A percentile compares a stretch with the other conserved stretches of the same genome.
Evolutionary conservation across 257 asterid genomes (phyloP).

Genomic region (Solanum bulbocastanum): DNA sequence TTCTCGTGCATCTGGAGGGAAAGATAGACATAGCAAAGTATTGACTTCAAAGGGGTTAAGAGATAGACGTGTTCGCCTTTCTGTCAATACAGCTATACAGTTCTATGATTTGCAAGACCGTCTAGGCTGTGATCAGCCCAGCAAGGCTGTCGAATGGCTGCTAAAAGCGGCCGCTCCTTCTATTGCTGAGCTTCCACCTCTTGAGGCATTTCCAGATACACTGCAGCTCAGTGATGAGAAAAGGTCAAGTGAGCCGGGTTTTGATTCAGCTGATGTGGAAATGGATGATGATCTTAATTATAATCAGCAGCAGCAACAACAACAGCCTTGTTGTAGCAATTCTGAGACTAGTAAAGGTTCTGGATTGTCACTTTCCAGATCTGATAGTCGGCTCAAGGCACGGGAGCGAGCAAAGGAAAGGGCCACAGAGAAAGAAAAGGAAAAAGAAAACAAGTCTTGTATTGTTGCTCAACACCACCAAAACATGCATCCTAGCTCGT

Average conservation of each 20-base stretch:
- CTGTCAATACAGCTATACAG: conserved; percentile 74
- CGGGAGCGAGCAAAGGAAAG: conserved; percentile 42
- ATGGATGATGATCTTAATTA: conserved; percentile 35
- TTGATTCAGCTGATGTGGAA: conserved; percentile 47
- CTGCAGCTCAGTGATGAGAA: conserved; percentile 62
- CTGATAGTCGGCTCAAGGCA: conserved; percentile 41
- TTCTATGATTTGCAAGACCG: conserved; percentile 85
- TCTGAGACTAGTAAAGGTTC: conserved; percentile 43
- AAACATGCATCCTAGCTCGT: conserved; percentile 37
- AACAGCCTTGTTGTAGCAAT: conserved; percentile 18
- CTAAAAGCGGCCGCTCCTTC: conserved; percentile 65
- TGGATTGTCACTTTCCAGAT: conserved; percentile 47
- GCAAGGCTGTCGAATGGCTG: conserved; percentile 94
- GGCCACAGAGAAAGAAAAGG: conserved; percentile 45
- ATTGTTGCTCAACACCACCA: conserved; percentile 10
- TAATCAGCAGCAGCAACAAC: conserved; percentile 21
- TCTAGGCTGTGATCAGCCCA: conserved; percentile 77
- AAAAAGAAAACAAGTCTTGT: conserved; percentile 21
- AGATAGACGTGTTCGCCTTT: conserved; percentile 72
- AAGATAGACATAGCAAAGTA: conserved; percentile 81
- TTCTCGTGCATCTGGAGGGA: conserved; percentile 70
- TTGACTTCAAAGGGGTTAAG: conserved; percentile 66
- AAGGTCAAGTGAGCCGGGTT: conserved; percentile 41
- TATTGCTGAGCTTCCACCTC: conserved; percentile 60
- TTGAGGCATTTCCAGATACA: conserved; percentile 45